These are phyloP conservation scores for Agaricus sinodeliciosus DNA, from an alignment of 768 basidiomycete genomes.

Conservation along the genomic window DNA sequence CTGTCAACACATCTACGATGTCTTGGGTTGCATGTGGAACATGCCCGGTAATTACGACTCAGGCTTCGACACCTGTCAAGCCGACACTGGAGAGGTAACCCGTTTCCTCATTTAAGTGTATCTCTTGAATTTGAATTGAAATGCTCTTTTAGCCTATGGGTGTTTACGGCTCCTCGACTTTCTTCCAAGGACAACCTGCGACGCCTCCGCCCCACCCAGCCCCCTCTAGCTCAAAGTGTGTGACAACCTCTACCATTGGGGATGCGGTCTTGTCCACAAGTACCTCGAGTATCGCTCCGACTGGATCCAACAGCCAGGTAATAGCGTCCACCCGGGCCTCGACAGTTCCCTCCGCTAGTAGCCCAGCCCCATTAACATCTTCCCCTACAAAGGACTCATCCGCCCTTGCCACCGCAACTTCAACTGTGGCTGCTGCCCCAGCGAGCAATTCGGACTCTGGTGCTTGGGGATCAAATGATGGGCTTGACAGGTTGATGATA, in stretches of 20 bases:
- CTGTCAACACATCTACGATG: constrained; percentile 58
- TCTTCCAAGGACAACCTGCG: constrained; percentile 51
- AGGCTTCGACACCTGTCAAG: constrained; percentile 47
- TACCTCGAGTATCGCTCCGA: constrained; percentile 13
- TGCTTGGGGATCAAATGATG: background rate
- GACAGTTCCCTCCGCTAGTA: background rate
- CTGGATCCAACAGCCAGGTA: background rate
- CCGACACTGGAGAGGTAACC: constrained; percentile 41
- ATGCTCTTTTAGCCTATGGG: constrained; percentile 46
- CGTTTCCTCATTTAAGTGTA: constrained; percentile 3
- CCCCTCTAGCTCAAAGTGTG: constrained; percentile 59
- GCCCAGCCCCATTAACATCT: background rate
- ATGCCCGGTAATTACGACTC: constrained; percentile 45
- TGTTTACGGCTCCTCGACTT: constrained; percentile 62
- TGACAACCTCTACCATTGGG: constrained; percentile 40
- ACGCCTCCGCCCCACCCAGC: constrained; percentile 53
- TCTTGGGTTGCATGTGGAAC: constrained; percentile 55
- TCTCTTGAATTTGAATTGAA: constrained; percentile 1
- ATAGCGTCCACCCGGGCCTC: background rate
- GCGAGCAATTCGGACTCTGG: background rate
- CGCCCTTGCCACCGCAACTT: background rate
- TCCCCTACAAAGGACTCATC: background rate
- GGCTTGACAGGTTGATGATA: background rate
- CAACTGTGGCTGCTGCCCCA: background rate
- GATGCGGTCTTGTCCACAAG: constrained; percentile 30